phyloP scores from a whole-genome alignment of 176 grass and related monocot species.

The Oryza coarctata region DNA sequence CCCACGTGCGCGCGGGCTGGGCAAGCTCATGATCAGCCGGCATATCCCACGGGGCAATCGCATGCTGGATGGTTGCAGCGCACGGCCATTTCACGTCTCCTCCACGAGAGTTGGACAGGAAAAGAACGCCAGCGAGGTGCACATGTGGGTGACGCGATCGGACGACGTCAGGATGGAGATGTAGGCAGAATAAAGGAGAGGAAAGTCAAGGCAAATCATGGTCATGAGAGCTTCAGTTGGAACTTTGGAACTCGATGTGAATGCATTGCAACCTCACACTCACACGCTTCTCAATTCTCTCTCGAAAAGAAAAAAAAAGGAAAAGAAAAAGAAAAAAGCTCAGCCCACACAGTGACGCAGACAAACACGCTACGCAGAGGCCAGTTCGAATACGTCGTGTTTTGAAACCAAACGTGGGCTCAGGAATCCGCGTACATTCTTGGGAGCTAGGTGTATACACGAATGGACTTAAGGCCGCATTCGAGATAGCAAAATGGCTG shows the following conservation, averaged over 20 bases:
- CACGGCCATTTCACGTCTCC: slow-evolving; percentile 14
- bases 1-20: slow-evolving; percentile 27
- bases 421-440: not conserved
- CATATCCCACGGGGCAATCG: slow-evolving; percentile 24
- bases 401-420: not conserved
- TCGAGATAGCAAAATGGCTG: too few species aligned
- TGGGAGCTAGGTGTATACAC: not conserved
- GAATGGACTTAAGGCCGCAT: too few species aligned
- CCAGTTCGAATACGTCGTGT: not conserved
- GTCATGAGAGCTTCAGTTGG: not conserved
- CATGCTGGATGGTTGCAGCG: not conserved
- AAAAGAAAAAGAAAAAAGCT: not conserved
- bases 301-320: not conserved
- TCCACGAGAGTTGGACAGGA: slow-evolving; percentile 1
- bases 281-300: not conserved
- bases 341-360: too few species aligned
- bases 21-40: not conserved
- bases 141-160: not conserved
- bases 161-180: slow-evolving; percentile 7
- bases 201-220: not conserved
- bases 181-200: not conserved
- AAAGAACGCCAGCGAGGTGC: not conserved
- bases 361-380: not conserved
- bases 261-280: not conserved
- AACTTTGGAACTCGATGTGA: not conserved